Evolutionary conservation across 306 rosid species (phyloP), one percentile per base, ranked within the genome.

Genomic region (Herpetospermum pedunculosum): DNA sequence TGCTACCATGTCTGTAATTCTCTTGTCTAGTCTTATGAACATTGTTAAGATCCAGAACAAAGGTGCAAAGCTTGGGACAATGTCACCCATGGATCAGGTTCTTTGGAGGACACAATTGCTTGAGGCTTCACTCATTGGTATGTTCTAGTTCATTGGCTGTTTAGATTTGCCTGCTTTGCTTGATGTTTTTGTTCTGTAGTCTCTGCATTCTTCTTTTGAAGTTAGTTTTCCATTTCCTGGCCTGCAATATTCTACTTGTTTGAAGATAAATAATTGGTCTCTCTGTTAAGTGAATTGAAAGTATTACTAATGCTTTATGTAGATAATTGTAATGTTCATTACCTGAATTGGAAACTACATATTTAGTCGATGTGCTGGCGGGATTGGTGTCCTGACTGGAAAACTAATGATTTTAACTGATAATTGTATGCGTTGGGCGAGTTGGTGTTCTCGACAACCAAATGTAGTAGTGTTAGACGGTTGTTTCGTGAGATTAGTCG

Each of bases 41-140:
- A 88, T 94, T 81, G 81, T 88, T 53, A 94, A 94, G 96, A 89
- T 94, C 89, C 96, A 91, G 94, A 89, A 94, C 77, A 91, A 92
- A 81, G 98, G 98, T 75, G 96, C 90, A 65, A 94, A 89, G 83
- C 92, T 94, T 75, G 96, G 98, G 4, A 86, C 96, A 19, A 91
- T 94, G 97, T 94, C 98, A 10, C 97, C 98, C 29, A 94, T 94
- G 98, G 98, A 94, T 87, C 97, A 93, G 78, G 98, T 91, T 85
- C 85, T 94, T 5, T 94, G 96, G 95, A 94, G 97, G 81, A 89
- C 98, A 70, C 98, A 94, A 79, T 79, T 94, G 89, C 95, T 94
- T 10, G 96, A 94, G 83, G 96, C 97, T 81, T 91, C 97, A 13
- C 89, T 94, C 3, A 85, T 91, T 82, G 92, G 99, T 94, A 74